Percentiles rank a stretch among this genome's conserved stretches.
Conservation (phyloP, 495 filamentous ascomycete genomes). For the Astrocystis sublimbata region DNA sequence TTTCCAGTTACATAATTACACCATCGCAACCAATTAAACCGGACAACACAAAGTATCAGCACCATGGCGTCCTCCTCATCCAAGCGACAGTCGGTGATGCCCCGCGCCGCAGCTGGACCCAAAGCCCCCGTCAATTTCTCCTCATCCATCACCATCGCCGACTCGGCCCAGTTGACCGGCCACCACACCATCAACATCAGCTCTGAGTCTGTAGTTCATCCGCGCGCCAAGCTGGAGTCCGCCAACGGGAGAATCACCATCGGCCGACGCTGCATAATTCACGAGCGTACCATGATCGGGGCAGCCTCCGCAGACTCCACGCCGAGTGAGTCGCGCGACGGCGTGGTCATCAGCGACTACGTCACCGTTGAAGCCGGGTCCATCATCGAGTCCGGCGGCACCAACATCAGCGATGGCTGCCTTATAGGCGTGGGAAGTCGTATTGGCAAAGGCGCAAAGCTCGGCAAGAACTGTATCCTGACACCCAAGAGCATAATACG, state of each 20-base stretch:
- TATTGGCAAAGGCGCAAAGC: conserved; percentile 60
- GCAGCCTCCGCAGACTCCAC: conserved; percentile 40
- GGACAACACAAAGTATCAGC: too few relatives aligned
- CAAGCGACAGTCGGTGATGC: conserved; percentile 54
- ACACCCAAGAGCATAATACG: conserved; percentile 52
- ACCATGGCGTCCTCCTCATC: conserved; percentile 37
- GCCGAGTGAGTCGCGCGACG: conserved; percentile 31
- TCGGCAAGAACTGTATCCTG: conserved; percentile 64
- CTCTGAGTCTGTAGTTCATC: conserved; percentile 76
- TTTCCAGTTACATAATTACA: background rate
- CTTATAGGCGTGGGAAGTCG: conserved; percentile 61
- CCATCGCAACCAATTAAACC: background rate
- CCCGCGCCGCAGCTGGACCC: conserved; percentile 45
- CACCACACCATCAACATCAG: conserved; percentile 70
- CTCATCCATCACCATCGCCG: conserved; percentile 69
- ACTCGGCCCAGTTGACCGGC: conserved; percentile 72
- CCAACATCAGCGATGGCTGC: conserved; percentile 61
- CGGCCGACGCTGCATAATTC: conserved; percentile 71
- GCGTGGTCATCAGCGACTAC: conserved; percentile 56
- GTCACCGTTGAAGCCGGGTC: conserved; percentile 63
- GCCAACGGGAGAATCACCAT: conserved; percentile 69
- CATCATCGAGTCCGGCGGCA: conserved; percentile 60
- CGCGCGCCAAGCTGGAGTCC: conserved; percentile 70
- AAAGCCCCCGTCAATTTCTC: conserved; percentile 72
- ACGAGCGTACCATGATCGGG: conserved; percentile 68